Base-by-base conservation (phyloP, 495 filamentous ascomycete species). In the Antarctomyces pellizariae region DNA sequence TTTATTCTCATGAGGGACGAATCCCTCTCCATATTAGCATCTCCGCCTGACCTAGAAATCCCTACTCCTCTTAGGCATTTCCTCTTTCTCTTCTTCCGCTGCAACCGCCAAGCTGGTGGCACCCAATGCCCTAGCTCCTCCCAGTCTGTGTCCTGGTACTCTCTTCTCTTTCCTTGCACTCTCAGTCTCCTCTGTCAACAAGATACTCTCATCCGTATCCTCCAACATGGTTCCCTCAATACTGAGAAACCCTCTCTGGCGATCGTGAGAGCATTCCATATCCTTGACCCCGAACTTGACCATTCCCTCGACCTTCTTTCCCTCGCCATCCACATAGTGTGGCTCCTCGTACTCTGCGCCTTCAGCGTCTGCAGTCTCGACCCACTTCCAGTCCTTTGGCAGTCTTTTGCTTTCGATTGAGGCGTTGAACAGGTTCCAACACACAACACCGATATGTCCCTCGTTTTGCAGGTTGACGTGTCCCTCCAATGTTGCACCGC, bases 381-480 rank as follows among this genome's bases (percentile, higher is more conserved):
- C 38, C 65, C 70, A 82, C 34, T 52, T 59, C 75, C 75, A 84
- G 18, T 53, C 52, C 25, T 49, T 44, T 5, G 75, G 76, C 11
- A 84, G 50, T 31, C 64, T 55, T 36, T 62, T 62, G 34, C 59
- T 50, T 33, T 71, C 64, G 26, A 84, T 68, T 21, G 60, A 67
- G 1, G 73, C 72, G 34, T 67, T 72, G 56, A 82, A 79, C 10
- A 75, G 49, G 45, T 84, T 84, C 37, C 67, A 65, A 8, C 67
- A 71, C 2, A 78, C 53, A 2, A 78, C 48, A 13, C 71, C 71
- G 1, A 84, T 39, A 40, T 78, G 70, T 5, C 66, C 64, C 31
- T 73, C 64, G n/a, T 66, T 72, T 40, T 75, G 68, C 18, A 79
- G 48, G 35, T 73, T 77, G 16, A 80, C 59, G 44, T 54, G 67